Evolutionary conservation across 441 rosid genomes (phyloP).

Genomic region (Croton setiger): DNA sequence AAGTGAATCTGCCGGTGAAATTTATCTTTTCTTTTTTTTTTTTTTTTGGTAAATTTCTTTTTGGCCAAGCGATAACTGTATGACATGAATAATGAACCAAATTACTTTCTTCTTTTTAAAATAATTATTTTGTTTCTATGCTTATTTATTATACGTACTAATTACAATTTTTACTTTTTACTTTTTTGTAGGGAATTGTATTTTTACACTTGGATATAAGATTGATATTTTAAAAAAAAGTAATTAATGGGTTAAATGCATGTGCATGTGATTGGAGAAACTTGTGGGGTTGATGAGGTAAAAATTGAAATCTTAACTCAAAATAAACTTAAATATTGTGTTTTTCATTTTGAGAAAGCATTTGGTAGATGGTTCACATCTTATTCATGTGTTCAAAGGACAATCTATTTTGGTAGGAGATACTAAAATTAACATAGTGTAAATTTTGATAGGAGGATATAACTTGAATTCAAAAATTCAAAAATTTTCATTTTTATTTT

Average conservation of each 20-base stretch:
- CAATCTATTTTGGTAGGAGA: too few species aligned
- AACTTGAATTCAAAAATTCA: too few species aligned
- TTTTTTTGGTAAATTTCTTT: not conserved
- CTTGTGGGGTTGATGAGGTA: too few species aligned
- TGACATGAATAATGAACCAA: constrained; percentile 25
- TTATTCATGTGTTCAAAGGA: not conserved
- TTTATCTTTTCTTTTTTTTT: not conserved
- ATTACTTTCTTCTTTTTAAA: constrained; percentile 9
- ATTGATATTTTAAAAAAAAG: too few species aligned
- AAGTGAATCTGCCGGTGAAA: constrained; percentile 49
- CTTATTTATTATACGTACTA: too few species aligned
- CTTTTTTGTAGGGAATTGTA: too few species aligned
- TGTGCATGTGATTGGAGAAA: not conserved
- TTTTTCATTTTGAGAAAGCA: not conserved
- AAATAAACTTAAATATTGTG: not conserved
- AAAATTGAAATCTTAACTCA: too few species aligned
- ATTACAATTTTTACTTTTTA: too few species aligned
- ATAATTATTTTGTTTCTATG: not conserved
- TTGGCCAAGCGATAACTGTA: constrained; percentile 13
- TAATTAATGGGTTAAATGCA: not conserved
- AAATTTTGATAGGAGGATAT: too few species aligned
- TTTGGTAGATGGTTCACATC: not conserved
- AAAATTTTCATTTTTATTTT: too few species aligned
- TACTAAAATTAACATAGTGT: too few species aligned
- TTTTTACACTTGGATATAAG: too few species aligned